Conservation (phyloP, 108 stramenopile species). For the Parietichytrium sp. region DNA sequence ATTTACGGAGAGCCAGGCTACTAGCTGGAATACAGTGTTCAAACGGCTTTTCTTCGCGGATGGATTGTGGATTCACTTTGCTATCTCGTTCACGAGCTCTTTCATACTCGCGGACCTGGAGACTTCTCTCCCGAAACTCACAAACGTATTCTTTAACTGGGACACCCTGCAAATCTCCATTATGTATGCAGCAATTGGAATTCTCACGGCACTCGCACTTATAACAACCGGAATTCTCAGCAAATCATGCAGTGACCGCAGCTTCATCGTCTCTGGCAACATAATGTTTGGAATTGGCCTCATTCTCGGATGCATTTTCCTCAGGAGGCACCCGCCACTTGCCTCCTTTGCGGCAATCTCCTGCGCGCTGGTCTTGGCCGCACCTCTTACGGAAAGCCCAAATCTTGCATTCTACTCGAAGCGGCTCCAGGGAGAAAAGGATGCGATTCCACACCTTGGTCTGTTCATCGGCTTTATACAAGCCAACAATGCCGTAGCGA, state of each 20-base stretch:
- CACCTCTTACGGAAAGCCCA: not conserved
- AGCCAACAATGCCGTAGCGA: not conserved
- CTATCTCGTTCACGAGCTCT: not conserved
- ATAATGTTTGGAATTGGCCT: not conserved
- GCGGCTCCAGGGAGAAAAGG: conserved; percentile 21
- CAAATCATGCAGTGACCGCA: not conserved
- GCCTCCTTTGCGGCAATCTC: not conserved
- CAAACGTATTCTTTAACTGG: not conserved
- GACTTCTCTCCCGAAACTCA: not conserved
- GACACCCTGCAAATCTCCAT: not conserved
- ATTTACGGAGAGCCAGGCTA: too few species aligned
- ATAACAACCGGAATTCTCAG: not conserved
- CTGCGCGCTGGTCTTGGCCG: not conserved
- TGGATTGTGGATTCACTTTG: conserved; percentile 31
- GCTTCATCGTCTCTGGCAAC: not conserved
- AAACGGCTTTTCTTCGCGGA: too few species aligned
- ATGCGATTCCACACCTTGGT: not conserved
- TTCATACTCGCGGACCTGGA: conserved; percentile 10
- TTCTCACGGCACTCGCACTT: not conserved
- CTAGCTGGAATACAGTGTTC: too few species aligned
- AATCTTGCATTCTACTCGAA: not conserved
- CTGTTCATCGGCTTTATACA: conserved; percentile 6
- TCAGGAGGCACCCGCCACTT: not conserved
- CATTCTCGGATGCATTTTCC: not conserved
- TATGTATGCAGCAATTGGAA: not conserved